Base-by-base conservation (phyloP, 169 alveolate species). In the Plasmodium gonderi region DNA sequence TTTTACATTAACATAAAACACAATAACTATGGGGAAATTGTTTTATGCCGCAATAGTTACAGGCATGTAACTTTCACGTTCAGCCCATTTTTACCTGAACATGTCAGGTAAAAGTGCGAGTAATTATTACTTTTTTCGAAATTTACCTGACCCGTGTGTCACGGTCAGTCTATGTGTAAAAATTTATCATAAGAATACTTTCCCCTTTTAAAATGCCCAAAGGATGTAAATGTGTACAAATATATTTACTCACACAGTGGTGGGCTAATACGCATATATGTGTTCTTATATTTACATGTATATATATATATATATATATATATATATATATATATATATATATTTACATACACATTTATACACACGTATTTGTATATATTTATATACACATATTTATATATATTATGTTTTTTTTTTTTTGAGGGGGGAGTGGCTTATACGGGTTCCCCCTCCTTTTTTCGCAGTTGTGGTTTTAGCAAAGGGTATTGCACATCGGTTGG, bases 21-120 rank as follows among this genome's bases (percentile, higher is more conserved):
- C 23, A 54, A 12, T 31, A 54, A 54, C 26, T 0, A 17, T 12
- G n/a, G 12, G 33, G 12, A 8, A 54, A 54, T n/a, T n/a, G 23
- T n/a, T 54, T 54, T 54, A 54, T 12, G 23, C 36, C 69, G 23
- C 69, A n/a, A n/a, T n/a, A n/a, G n/a, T n/a, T n/a, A n/a, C n/a
- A n/a, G n/a, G n/a, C 7, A 54, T 5, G 69, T 8, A 54, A 54
- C 11, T 54, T 54, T 4, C 47, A 45, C 54, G 60, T 6, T 40
- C 11, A 17, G 42, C 80, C 36, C 60, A 74, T 2, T 74, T 74
- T 74, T 74, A 29, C 80, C 80, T 74, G 80, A 74, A 74, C 80
- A 74, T n/a, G 49, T 74, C 49, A 74, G 42, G 79, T 33, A 2
- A 38, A 33, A 74, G 11, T 38, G 26, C 23, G 47, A 7, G 33